Base-by-base conservation (phyloP, 768 basidiomycete species). In the Suillus alpinus region DNA sequence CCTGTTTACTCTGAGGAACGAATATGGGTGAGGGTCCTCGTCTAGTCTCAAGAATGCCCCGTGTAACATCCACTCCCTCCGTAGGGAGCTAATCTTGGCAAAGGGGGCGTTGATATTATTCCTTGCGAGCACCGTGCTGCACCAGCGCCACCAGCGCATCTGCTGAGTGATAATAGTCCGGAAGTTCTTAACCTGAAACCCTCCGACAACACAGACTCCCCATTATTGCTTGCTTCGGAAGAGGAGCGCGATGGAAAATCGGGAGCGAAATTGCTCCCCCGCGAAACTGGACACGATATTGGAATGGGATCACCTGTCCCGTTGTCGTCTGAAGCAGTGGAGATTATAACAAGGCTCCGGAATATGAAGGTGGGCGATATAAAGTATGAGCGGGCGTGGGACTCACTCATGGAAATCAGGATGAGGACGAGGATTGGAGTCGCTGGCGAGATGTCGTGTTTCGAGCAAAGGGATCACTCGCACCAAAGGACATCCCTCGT, bases 391-490 rank as follows among this genome's bases (percentile, higher is more conserved):
- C 34, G 3, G 7, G 34, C 20, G 23, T n/a, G 51, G 46, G 14
- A 34, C 57, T 47, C 13, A 32, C 52, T 56, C 6, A 59, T 37
- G 23, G 37, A 52, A 40, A 66, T 13, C 60, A 92, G 88, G 93
- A 95, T 68, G 88, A 91, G 75, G 83, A 86, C 59, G 93, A 95
- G 69, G 92, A 95, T 66, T 93, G 89, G 89, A 85, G 91, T 60
- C 84, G 93, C 47, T 92, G 91, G 91, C 81, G 92, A 20, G 93
- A 95, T 68, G 86, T 91, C 36, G 81, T 94, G 13, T 94, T 93
- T 71, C 85, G 86, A 5, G 87, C 86, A 6, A 92, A 90, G 72
- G 87, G 83, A 6, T 76, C 80, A 34, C 73, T 92, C 16, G 61
- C 69, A 0, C 78, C 81, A 0, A 71, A 73, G 57, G 63, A 67